These are phyloP conservation scores for Xylaria longipes DNA, from an alignment of 495 filamentous ascomycete species.

Conservation along the genomic window DNA sequence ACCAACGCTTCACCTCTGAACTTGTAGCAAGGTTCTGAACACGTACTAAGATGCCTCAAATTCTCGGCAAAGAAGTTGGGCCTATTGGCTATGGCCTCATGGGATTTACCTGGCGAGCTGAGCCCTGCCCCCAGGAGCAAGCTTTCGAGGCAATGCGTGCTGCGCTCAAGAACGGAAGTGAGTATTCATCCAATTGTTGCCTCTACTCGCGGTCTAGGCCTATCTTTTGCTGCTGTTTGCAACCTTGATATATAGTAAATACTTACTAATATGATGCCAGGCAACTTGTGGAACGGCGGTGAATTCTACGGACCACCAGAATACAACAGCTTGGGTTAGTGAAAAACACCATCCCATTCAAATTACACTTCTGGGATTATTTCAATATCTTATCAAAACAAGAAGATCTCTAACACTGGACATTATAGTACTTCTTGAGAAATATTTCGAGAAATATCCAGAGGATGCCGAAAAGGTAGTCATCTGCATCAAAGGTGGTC, in stretches of 20 bases:
- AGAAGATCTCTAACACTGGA: not conserved
- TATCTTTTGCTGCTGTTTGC: no score
- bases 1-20: not conserved
- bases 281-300: conserved; percentile 79
- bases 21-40: not conserved
- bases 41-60: conserved; percentile 48
- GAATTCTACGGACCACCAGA: conserved; percentile 78
- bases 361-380: not conserved
- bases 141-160: conserved; percentile 72
- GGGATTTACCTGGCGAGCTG: conserved; percentile 74
- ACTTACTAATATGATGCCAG: not conserved
- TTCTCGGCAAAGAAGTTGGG: conserved; percentile 58
- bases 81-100: conserved; percentile 65
- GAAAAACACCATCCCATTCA: not conserved
- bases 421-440: conserved; percentile 62
- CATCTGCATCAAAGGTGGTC: conserved; percentile 70
- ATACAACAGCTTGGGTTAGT: conserved; percentile 59
- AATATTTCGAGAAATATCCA: conserved; percentile 72
- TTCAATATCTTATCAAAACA: not conserved
- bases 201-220: not conserved
- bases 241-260: not conserved
- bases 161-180: conserved; percentile 63
- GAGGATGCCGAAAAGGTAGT: conserved; percentile 70
- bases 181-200: not conserved
- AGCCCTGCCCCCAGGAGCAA: conserved; percentile 62